Evolutionary conservation across 805 yeast species (phyloP), one percentile per base, ranked within the genome.

Genomic region (Lachancea nothofagi): DNA sequence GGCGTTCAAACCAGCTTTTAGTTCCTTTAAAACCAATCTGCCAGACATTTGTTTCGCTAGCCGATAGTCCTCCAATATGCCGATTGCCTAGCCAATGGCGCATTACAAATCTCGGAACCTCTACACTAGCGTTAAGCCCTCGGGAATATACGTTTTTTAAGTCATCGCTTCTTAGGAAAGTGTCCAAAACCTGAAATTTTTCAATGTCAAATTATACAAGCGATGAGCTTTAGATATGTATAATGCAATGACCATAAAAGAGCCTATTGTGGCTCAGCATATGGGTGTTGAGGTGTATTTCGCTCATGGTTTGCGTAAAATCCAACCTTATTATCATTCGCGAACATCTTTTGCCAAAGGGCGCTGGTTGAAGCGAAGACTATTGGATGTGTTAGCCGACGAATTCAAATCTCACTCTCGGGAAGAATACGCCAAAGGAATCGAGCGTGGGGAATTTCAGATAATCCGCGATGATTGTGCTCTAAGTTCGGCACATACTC

Each of bases 261-360:
- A 36, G 25, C 32, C 33, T 7, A 20, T 19, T 13, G 5, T 8
- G 22, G 29, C 5, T 7, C 22, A 4, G 8, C 23, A 35, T 8
- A 49, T 49, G 53, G 50, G 44, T 7, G 39, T 42, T 9, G 50
- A 51, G 38, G 45, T 48, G 20, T 42, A 49, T 28, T 41, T 45
- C 37, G 41, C 51, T 17, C 54, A 61, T 41, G 73, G 72, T 0
- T 49, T 70, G 9, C 50, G 74, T 18, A 53, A 59, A 20, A 67
- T 72, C 10, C 49, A 55, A 36, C 76, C 77, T 2, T 71, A 70
- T 42, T 64, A 60, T 37, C 58, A 58, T 33, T 55, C 53, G 1
- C 61, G 67, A 18, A 45, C 50, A 12, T 58, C 67, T 3, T 58
- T 63, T 22, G 71, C 65, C 3, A 71, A 70, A 47, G 73, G 72